A percentile compares a stretch with the other conserved stretches of the same genome.
Conservation (phyloP, 2,329 filamentous ascomycete genomes). For the Xylariaceae sp. region DNA sequence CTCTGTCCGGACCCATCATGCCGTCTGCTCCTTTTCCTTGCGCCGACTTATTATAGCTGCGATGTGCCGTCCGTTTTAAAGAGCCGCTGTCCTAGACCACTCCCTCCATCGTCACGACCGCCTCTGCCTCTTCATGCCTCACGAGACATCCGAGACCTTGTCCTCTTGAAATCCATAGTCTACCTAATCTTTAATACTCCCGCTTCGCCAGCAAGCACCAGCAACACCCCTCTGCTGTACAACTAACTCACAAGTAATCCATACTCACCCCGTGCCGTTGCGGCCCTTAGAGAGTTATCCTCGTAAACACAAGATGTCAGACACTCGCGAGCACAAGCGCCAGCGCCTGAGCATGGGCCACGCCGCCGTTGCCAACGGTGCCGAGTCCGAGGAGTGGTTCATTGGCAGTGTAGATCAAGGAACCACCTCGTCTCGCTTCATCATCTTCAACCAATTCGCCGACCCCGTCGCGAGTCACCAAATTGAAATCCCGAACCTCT, state of each 20-base stretch:
- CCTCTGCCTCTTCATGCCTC: constrained; percentile 5
- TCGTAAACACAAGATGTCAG: constrained; percentile 23
- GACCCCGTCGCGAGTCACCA: constrained; percentile 78
- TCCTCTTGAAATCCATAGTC: constrained; percentile 13
- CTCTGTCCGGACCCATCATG: neutral
- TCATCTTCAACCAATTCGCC: constrained; percentile 79
- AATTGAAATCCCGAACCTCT: constrained; percentile 79
- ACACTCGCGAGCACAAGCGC: constrained; percentile 25
- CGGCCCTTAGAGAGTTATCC: constrained; percentile 16
- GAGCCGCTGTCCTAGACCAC: neutral
- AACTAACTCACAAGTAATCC: neutral
- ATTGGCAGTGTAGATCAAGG: constrained; percentile 88
- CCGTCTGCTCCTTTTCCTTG: neutral
- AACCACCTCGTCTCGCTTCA: constrained; percentile 82
- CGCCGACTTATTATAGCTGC: constrained; percentile 4
- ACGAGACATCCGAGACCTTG: constrained; percentile 4
- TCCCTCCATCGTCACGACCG: constrained; percentile 7
- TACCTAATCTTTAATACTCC: constrained; percentile 2
- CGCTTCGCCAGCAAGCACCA: constrained; percentile 7
- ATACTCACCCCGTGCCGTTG: neutral
- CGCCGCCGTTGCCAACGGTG: constrained; percentile 9
- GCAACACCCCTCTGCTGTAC: constrained; percentile 7
- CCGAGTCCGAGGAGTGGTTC: constrained; percentile 50
- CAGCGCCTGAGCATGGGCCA: constrained; percentile 15
- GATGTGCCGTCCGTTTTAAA: neutral